These are phyloP conservation scores for Purshia tridentata DNA, from an alignment of 306 rosid species.

Conservation along the genomic window DNA sequence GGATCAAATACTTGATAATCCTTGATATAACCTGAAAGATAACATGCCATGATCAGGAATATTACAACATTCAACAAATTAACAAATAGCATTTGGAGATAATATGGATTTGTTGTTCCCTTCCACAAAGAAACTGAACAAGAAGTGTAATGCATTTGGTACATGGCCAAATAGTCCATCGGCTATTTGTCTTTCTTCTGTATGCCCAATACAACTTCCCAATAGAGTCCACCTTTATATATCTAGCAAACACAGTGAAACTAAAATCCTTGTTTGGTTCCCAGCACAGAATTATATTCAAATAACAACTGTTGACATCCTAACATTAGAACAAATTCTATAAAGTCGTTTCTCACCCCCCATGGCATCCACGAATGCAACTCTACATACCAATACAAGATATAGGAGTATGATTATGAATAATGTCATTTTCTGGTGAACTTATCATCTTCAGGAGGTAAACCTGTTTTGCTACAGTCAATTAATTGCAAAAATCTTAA, in stretches of 20 bases:
- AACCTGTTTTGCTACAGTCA: too few relatives aligned
- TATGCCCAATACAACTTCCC: neutral
- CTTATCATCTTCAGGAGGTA: too few relatives aligned
- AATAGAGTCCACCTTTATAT: neutral
- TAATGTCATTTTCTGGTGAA: too few relatives aligned
- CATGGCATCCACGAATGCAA: neutral
- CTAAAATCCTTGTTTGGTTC: neutral
- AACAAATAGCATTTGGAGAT: neutral
- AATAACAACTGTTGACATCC: neutral
- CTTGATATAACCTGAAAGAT: slow-evolving; percentile 65
- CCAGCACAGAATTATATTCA: neutral
- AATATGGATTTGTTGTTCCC: neutral
- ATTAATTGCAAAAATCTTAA: too few relatives aligned
- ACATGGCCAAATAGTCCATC: neutral
- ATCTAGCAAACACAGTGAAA: neutral
- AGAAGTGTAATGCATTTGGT: neutral
- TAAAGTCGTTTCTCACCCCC: too few relatives aligned
- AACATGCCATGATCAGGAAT: slow-evolving; percentile 5
- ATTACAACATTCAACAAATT: slow-evolving; percentile 3
- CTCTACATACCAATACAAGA: neutral
- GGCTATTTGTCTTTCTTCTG: neutral
- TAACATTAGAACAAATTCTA: too few relatives aligned
- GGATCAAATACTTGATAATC: slow-evolving; percentile 78
- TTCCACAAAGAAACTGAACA: slow-evolving; percentile 7
- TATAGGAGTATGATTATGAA: too few relatives aligned